Evolutionary conservation across 2,329 filamentous ascomycete genomes (phyloP).

Genomic region (Alternaria dauci): DNA sequence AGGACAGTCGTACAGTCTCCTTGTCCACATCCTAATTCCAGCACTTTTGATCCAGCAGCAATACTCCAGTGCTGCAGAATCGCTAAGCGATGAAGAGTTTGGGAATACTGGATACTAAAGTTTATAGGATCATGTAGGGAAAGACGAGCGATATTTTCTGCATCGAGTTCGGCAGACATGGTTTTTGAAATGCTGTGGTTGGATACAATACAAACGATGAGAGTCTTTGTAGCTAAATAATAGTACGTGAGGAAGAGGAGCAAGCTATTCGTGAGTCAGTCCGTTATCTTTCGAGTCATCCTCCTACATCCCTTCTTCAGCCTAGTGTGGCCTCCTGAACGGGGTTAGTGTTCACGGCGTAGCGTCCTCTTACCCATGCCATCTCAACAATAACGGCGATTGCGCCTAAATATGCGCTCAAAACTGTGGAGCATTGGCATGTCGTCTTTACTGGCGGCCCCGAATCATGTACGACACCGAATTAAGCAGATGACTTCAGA

Average conservation of each 20-base stretch:
- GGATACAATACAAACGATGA: too few species aligned
- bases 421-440: too few species aligned
- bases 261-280: not conserved
- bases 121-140: slow-evolving; percentile 13
- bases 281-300: not conserved
- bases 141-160: not conserved
- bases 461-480: not conserved
- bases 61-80: slow-evolving; percentile 35
- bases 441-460: too few species aligned
- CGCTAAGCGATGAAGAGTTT: slow-evolving; percentile 34
- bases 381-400: not conserved
- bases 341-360: not conserved
- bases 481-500: not conserved
- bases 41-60: slow-evolving; percentile 52
- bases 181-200: not conserved
- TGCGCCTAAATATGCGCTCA: too few species aligned
- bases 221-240: too few species aligned
- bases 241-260: too few species aligned
- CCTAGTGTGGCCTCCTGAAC: not conserved
- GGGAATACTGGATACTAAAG: slow-evolving; percentile 29
- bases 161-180: slow-evolving; percentile 19
- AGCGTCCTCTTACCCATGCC: not conserved
- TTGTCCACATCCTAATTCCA: slow-evolving; percentile 69
- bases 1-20: slow-evolving; percentile 65
- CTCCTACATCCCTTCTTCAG: not conserved